phyloP scores from a whole-genome alignment of 225 moss, liverwort and hornwort species.

The Ulota crispa region DNA sequence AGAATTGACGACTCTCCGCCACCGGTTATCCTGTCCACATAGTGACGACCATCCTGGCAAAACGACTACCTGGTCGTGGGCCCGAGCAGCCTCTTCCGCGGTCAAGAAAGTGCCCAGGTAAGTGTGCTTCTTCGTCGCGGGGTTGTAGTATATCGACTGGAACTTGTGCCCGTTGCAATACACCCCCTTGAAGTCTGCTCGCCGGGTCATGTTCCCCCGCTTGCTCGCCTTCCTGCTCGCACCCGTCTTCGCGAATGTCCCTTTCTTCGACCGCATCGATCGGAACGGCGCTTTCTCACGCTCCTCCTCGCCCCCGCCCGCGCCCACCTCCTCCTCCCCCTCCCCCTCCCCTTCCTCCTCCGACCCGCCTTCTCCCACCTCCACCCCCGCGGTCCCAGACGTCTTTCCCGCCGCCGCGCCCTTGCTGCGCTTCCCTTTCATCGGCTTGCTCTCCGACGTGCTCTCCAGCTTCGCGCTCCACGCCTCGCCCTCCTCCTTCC shows the following conservation, averaged over 20 bases:
- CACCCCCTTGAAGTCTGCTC: slow-evolving; percentile 76
- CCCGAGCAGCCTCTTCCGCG: slow-evolving; percentile 82
- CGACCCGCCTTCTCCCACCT: slow-evolving; percentile 18
- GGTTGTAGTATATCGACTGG: slow-evolving; percentile 83
- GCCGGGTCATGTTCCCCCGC: slow-evolving; percentile 52
- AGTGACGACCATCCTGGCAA: neutral
- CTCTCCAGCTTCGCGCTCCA: slow-evolving; percentile 36
- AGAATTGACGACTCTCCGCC: no score
- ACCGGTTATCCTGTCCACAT: no score
- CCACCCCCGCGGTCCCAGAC: neutral
- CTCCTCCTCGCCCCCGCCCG: slow-evolving; percentile 15
- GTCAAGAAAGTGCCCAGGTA: slow-evolving; percentile 79
- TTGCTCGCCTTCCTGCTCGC: slow-evolving; percentile 36
- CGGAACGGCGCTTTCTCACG: slow-evolving; percentile 29
- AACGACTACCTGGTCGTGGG: slow-evolving; percentile 39
- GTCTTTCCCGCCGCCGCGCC: neutral
- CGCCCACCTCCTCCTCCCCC: slow-evolving; percentile 17
- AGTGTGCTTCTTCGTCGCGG: slow-evolving; percentile 74
- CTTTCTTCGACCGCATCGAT: slow-evolving; percentile 50
- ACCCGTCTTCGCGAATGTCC: slow-evolving; percentile 23
- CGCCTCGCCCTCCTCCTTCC: slow-evolving; percentile 38
- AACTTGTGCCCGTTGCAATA: slow-evolving; percentile 88
- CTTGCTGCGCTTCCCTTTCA: slow-evolving; percentile 51
- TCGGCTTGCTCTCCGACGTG: slow-evolving; percentile 27
- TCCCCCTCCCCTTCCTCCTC: slow-evolving; percentile 21